Conservation (phyloP, 768 basidiomycete species). For the Mycena epipterygia region DNA sequence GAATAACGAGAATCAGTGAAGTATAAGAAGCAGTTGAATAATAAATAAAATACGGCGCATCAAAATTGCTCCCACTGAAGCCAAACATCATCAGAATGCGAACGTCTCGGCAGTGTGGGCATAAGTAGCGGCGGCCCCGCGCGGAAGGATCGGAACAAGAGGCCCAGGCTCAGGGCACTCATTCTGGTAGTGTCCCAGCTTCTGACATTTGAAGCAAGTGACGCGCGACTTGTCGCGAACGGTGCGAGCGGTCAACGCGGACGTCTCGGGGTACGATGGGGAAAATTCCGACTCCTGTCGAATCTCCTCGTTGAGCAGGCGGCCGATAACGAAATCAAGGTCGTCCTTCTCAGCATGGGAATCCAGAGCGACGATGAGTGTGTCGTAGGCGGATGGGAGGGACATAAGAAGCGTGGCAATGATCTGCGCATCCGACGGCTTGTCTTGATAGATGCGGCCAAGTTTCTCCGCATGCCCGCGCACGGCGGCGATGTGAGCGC, state of each 20-base stretch:
- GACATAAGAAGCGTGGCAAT: constrained; percentile 23
- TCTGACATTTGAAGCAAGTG: constrained; percentile 23
- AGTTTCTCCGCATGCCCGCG: constrained; percentile 22
- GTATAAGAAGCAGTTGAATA: no score
- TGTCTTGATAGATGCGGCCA: constrained; percentile 14
- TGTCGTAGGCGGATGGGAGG: constrained; percentile 18
- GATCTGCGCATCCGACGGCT: constrained; percentile 26
- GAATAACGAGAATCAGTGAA: no score
- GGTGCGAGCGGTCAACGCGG: no score
- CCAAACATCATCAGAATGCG: no score
- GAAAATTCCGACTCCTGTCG: constrained; percentile 12
- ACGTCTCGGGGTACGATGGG: no score
- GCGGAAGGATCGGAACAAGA: background rate
- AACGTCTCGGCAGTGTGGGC: no score
- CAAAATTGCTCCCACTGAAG: no score
- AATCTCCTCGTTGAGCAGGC: constrained; percentile 12
- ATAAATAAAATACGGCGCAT: no score
- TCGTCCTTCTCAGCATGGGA: constrained; percentile 10
- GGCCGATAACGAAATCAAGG: constrained; percentile 17
- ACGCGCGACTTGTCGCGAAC: background rate
- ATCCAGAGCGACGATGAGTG: constrained; percentile 18
- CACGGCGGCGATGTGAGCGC: constrained; percentile 18
- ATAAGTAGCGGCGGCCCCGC: background rate
- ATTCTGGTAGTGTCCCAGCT: constrained; percentile 25
- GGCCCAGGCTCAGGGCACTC: constrained; percentile 20